phyloP scores from a whole-genome alignment of 2,329 filamentous ascomycete genomes.

The Conoideocrella luteorostrata region DNA sequence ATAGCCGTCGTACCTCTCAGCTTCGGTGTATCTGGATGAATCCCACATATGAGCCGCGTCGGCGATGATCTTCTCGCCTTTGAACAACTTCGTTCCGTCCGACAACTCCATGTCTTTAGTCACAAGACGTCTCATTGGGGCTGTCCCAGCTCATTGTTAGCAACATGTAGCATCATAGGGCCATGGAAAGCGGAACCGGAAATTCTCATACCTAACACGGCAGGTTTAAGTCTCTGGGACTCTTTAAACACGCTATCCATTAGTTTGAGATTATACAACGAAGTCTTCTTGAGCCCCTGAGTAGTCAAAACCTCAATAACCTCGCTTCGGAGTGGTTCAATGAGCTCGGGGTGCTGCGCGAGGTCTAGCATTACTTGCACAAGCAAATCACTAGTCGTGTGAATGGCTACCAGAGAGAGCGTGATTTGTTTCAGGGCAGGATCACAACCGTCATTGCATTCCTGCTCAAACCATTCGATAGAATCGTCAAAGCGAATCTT shows the following conservation, averaged over 20 bases:
- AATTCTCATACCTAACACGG: no score
- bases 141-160: no score
- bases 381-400: slow-evolving; percentile 17
- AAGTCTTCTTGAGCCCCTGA: slow-evolving; percentile 14
- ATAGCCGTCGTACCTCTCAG: slow-evolving; percentile 3
- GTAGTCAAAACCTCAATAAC: slow-evolving; percentile 12
- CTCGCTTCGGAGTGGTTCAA: slow-evolving; percentile 17
- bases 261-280: slow-evolving; percentile 11
- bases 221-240: no score
- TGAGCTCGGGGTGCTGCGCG: slow-evolving; percentile 13
- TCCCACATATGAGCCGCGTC: background rate
- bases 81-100: background rate
- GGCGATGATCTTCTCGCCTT: background rate
- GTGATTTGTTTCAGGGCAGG: slow-evolving; percentile 13
- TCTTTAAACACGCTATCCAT: background rate
- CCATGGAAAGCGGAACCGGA: background rate
- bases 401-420: slow-evolving; percentile 16
- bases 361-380: slow-evolving; percentile 16
- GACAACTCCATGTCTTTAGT: slow-evolving; percentile 1
- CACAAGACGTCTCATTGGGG: background rate
- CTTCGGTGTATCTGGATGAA: background rate
- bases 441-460: slow-evolving; percentile 6
- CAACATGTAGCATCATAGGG: no score
- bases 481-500: slow-evolving; percentile 11
- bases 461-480: slow-evolving; percentile 15